A percentile compares a stretch with the other conserved stretches of the same genome.
phyloP scores from a whole-genome alignment of 306 rosid species.

The Prinsepia uniflora region DNA sequence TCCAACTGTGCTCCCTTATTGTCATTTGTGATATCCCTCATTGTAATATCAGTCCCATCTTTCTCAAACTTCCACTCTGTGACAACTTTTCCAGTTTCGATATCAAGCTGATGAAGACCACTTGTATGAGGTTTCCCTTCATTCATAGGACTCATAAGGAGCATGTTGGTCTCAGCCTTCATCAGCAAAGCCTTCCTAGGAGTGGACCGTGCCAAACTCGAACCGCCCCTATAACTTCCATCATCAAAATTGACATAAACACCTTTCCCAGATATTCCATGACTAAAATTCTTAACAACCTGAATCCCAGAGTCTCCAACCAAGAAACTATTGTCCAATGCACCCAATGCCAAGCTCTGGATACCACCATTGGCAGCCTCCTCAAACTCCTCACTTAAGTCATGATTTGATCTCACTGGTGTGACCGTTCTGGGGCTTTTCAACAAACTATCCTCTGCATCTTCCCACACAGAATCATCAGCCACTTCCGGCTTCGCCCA shows the following conservation, averaged over 20 bases:
- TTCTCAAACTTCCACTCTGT: constrained; percentile 89
- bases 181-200: constrained; percentile 88
- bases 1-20: constrained; percentile 90
- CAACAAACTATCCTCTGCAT: constrained; percentile 59
- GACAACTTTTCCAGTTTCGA: constrained; percentile 86
- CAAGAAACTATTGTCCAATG: constrained; percentile 87
- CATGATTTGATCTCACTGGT: constrained; percentile 48
- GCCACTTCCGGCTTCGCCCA: constrained; percentile 89
- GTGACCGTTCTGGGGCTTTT: constrained; percentile 63
- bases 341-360: constrained; percentile 92
- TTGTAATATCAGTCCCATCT: constrained; percentile 87
- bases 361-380: constrained; percentile 86
- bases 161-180: constrained; percentile 97
- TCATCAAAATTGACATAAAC: constrained; percentile 66
- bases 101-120: constrained; percentile 89
- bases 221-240: constrained; percentile 33
- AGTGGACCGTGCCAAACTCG: constrained; percentile 40
- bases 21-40: constrained; percentile 91
- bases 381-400: constrained; percentile 83
- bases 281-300: constrained; percentile 80
- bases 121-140: constrained; percentile 66
- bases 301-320: constrained; percentile 83
- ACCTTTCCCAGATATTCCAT: constrained; percentile 94
- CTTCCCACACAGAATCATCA: constrained; percentile 96
- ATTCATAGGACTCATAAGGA: constrained; percentile 85